Evolutionary conservation across 345 rosid species (phyloP).

Genomic region (Zanthoxylum bungeanum): DNA sequence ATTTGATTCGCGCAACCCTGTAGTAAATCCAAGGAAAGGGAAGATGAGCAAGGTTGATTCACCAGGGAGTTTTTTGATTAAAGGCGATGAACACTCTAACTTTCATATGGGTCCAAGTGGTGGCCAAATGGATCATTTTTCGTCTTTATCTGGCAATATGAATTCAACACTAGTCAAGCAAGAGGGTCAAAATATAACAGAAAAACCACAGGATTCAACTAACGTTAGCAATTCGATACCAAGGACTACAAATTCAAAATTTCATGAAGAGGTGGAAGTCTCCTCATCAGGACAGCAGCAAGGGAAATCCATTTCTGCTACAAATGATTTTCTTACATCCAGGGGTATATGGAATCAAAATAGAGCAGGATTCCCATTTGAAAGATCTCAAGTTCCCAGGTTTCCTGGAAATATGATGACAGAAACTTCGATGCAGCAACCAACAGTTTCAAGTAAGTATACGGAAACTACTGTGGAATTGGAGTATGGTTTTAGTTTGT

Average conservation of each 20-base stretch:
- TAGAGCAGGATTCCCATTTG: constrained; percentile 37
- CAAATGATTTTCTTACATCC: constrained; percentile 38
- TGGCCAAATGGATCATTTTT: constrained; percentile 36
- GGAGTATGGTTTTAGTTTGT: background rate
- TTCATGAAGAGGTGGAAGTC: constrained; percentile 44
- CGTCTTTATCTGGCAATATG: constrained; percentile 25
- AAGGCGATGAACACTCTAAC: constrained; percentile 36
- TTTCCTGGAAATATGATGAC: constrained; percentile 36
- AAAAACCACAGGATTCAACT: constrained; percentile 23
- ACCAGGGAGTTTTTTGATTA: constrained; percentile 40
- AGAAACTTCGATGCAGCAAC: constrained; percentile 37
- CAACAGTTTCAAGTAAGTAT: constrained; percentile 36
- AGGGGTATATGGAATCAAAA: constrained; percentile 45
- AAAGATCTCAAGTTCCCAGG: constrained; percentile 49
- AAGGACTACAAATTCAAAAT: constrained; percentile 22
- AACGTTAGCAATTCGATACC: constrained; percentile 15
- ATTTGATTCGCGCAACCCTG: constrained; percentile 37
- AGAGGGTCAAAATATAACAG: constrained; percentile 27
- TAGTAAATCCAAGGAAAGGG: constrained; percentile 48
- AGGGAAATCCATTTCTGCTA: constrained; percentile 29
- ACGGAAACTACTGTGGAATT: background rate
- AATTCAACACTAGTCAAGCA: constrained; percentile 25
- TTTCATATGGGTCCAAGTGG: constrained; percentile 29
- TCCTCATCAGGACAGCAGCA: constrained; percentile 43
- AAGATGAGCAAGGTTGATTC: constrained; percentile 64